Evolutionary conservation across 352 stramenopile genomes (phyloP).

Genomic region (Globisporangium emineosum): DNA sequence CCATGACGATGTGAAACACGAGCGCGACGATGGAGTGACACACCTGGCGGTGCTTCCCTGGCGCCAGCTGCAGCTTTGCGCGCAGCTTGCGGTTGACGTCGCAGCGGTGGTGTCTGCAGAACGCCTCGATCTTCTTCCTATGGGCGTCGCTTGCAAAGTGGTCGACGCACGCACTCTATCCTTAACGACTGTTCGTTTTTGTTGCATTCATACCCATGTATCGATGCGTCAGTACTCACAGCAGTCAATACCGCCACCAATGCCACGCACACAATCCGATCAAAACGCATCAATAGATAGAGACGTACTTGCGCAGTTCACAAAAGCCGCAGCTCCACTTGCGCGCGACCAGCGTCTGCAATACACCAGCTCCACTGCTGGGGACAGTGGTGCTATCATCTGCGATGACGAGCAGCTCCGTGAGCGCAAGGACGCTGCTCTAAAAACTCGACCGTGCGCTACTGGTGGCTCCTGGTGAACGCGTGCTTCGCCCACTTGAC

Average conservation of each 20-base stretch:
- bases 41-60: too few relatives aligned
- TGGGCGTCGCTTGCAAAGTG: constrained; percentile 43
- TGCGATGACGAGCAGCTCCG: constrained; percentile 7
- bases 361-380: constrained; percentile 3
- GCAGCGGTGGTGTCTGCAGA: constrained; percentile 56
- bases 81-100: constrained; percentile 40
- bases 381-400: not conserved
- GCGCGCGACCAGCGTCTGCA: not conserved
- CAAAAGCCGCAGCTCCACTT: constrained; percentile 50
- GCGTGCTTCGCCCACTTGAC: constrained; percentile 69
- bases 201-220: not conserved
- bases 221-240: not conserved
- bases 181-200: not conserved
- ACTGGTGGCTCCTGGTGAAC: constrained; percentile 58
- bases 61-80: constrained; percentile 34
- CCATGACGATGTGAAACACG: not conserved
- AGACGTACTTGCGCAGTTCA: constrained; percentile 22
- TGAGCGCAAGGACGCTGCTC: constrained; percentile 21
- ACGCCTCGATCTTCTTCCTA: constrained; percentile 33
- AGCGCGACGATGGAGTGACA: too few relatives aligned
- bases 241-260: not conserved
- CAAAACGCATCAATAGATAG: not conserved
- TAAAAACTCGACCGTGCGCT: constrained; percentile 39
- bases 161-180: constrained; percentile 21
- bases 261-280: not conserved